Evolutionary conservation across 768 basidiomycete genomes (phyloP), one percentile per base, ranked within the genome.

Genomic region (Gloeostereum incarnatum): DNA sequence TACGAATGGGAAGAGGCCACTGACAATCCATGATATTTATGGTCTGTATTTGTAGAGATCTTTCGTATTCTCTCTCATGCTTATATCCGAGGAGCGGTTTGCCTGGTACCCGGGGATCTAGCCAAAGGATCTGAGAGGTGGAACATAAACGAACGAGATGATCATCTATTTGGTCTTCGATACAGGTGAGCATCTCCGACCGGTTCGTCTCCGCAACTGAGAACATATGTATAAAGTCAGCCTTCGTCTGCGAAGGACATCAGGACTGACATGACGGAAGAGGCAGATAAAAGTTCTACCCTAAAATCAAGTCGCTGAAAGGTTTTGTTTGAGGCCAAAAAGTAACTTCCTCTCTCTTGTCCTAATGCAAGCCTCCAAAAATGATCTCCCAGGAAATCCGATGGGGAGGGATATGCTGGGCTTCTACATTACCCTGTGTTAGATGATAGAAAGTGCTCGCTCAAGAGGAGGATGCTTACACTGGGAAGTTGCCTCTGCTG

Each of bases 81-180:
- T 67, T 72, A 46, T 70, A 70, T 3, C 69, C 72, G 6, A 89
- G 46, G 3, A 88, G 49, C 5, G 84, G 81, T 42, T 60, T 73
- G 17, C 52, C 52, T n/a, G 68, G 56, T 47, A 66, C 70, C 22
- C 85, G 71, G 20, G 65, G 59, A 49, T 90, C 86, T 20, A 88
- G 52, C 85, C 86, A 89, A 10, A 79, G 45, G 11, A 88, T 47
- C 31, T 80, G 66, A 1, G 59, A 62, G 1, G 82, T 88, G 1
- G 83, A 75, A 21, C 66, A 69, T 3, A 84, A 45, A 2, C 71
- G 68, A 21, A 78, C 49, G 26, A 78, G 53, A 31, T 69, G 51
- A 41, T 73, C 66, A 4, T 55, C 49, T 5, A 45, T 45, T 13
- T 59, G 51, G 42, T 65, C 55, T 45, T 78, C 75, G 24, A 79